These are phyloP conservation scores for Alternaria atra DNA, from an alignment of 2,329 filamentous ascomycete genomes.

Conservation along the genomic window DNA sequence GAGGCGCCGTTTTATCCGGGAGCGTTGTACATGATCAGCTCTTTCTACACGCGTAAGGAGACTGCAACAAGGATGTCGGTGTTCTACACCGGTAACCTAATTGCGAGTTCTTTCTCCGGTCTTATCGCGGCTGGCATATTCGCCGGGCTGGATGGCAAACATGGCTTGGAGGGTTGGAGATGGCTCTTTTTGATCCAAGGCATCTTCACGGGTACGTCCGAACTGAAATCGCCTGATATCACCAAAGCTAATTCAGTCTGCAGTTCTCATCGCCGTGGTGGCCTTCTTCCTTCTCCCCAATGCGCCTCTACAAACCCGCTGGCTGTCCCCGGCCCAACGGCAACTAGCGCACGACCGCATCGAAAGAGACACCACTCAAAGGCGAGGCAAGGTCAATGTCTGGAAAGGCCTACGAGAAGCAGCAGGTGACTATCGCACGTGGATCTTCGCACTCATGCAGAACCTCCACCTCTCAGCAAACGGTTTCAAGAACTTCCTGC, in stretches of 20 bases:
- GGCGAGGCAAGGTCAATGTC: conserved; percentile 32
- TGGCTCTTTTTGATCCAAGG: conserved; percentile 57
- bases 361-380: conserved; percentile 56
- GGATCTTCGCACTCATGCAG: conserved; percentile 27
- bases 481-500: conserved; percentile 42
- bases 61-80: conserved; percentile 44
- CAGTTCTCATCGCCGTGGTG: neutral
- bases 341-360: conserved; percentile 41
- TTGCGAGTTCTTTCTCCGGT: conserved; percentile 54
- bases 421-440: conserved; percentile 25
- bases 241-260: neutral
- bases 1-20: conserved; percentile 39
- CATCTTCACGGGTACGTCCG: conserved; percentile 32
- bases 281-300: conserved; percentile 36
- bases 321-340: conserved; percentile 56
- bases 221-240: neutral
- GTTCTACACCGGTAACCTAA: conserved; percentile 52
- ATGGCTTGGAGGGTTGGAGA: conserved; percentile 54
- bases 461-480: conserved; percentile 28
- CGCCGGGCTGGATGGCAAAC: conserved; percentile 48
- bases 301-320: conserved; percentile 49
- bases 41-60: conserved; percentile 50
- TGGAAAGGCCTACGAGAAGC: conserved; percentile 28
- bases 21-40: conserved; percentile 46
- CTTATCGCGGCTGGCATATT: conserved; percentile 52